Base-by-base conservation (phyloP, 73 alveolate genomes). In the Symbiodinium pilosum region DNA sequence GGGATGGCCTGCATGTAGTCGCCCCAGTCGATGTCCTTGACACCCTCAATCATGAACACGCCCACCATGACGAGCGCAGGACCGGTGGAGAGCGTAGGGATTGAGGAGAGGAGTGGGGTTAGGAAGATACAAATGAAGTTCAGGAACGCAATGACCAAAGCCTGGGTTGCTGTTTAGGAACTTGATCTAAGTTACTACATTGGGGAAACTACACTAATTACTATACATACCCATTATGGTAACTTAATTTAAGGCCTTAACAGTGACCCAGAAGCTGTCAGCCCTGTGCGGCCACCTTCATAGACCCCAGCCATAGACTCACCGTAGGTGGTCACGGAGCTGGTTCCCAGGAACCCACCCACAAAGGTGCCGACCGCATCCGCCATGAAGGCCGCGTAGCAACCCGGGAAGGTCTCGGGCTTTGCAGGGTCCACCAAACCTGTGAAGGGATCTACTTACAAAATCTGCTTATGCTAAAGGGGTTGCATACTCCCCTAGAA, bases 231-330 rank as follows among this genome's bases (percentile, higher is more conserved):
- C n/a, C n/a, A n/a, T n/a, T n/a, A n/a, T n/a, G n/a, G n/a, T n/a
- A n/a, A n/a, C n/a, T n/a, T n/a, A n/a, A n/a, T n/a, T n/a, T n/a
- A n/a, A n/a, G n/a, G n/a, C n/a, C n/a, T n/a, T n/a, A n/a, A n/a
- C n/a, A n/a, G n/a, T n/a, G n/a, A n/a, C n/a, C n/a, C n/a, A n/a
- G n/a, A n/a, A n/a, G n/a, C n/a, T 40, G 42, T 34, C 39, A 71
- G 38, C 85, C 85, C 85, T 71, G 85, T 71, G 24, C 85, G 85
- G 44, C 85, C 85, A 71, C 85, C 85, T 5, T 71, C 85, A 30
- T 71, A 71, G 85, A 71, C 85, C 26, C 85, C 85, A 20, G 85
- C 85, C 85, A 71, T 71, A 40, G 85, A 71, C 85, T 71, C 85
- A 40, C 85, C 85, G 42, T 71, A 71, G 38, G 85, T 71, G 38